Base-by-base conservation (phyloP, 768 basidiomycete genomes). In the Rhodotorula graminis region DNA sequence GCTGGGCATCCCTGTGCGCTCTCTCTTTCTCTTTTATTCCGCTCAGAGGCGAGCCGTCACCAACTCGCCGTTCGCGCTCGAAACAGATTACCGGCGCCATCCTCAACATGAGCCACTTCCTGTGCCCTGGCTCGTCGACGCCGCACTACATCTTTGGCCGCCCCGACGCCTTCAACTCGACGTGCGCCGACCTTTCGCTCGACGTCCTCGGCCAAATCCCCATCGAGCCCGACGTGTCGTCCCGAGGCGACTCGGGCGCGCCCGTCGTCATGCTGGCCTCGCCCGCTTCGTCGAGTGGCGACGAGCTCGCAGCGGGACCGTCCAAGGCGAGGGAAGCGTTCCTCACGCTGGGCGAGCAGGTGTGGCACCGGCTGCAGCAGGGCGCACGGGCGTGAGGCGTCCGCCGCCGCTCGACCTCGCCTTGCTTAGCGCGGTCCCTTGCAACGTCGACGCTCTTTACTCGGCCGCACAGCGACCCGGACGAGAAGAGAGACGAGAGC, bases 41-140 rank as follows among this genome's bases (percentile, higher is more conserved):
- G n/a, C n/a, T n/a, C n/a, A n/a, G n/a, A n/a, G n/a, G n/a, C 14
- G 37, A 0, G 2, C 25, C 40, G 50, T 7, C 56, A 19, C 37
- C 31, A 62, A 47, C 16, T 9, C 25, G 14, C 16, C 55, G 21
- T 64, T 60, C 50, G 15, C 40, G 31, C 47, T 21, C 19, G 11
- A 37, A 37, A 4, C 73, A 96, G 93, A 90, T 96, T 69, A 86
- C 87, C 4, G 95, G 95, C 15, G 84, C 92, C 3, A 82, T 97
- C 1, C 87, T 97, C 57, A 97, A 98, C 79, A 89, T 93, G 83
- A 86, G 93, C 0, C 87, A 90, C 81, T 94, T 89, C 80, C 82
- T 88, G 42, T 93, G 92, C 76, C 85, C 90, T 0, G 85, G 86
- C 18, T 96, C 92, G 78, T 82, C 84, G 2, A 84, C 85, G 0